A percentile compares a stretch with the other conserved stretches of the same genome.
Conservation (phyloP, 176 grass and related monocot species). For the Lolium perenne region DNA sequence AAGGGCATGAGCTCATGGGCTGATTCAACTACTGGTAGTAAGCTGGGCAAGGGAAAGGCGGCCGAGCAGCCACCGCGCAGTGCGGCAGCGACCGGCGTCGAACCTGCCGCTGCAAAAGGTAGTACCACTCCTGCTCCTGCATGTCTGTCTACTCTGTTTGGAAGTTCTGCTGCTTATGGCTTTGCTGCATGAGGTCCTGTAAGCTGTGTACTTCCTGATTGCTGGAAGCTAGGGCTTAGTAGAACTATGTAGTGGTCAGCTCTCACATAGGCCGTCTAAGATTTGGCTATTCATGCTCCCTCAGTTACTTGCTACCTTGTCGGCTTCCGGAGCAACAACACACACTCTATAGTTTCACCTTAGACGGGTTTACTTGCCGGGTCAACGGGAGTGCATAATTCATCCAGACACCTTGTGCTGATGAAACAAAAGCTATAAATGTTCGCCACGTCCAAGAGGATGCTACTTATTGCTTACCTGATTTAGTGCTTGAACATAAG, state of each 20-base stretch:
- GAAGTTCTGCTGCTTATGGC: neutral
- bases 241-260: neutral
- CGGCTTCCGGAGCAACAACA: neutral
- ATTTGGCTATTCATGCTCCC: constrained; percentile 5
- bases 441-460: neutral
- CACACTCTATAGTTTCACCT: neutral
- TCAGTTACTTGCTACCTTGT: neutral
- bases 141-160: too few relatives aligned
- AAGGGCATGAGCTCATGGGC: constrained; percentile 53
- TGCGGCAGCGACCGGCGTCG: constrained; percentile 5
- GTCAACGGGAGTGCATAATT: neutral
- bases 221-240: constrained; percentile 25
- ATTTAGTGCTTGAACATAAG: constrained; percentile 29
- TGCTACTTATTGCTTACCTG: constrained; percentile 24
- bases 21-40: constrained; percentile 39
- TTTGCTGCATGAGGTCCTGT: constrained; percentile 21
- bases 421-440: constrained; percentile 14
- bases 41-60: constrained; percentile 48
- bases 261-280: neutral
- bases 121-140: neutral
- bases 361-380: too few relatives aligned
- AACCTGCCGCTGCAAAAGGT: constrained; percentile 49
- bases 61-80: constrained; percentile 39
- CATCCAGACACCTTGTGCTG: neutral
- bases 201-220: constrained; percentile 35